These are phyloP conservation scores for Striga asiatica DNA, from an alignment of 257 asterid genomes.

Conservation along the genomic window DNA sequence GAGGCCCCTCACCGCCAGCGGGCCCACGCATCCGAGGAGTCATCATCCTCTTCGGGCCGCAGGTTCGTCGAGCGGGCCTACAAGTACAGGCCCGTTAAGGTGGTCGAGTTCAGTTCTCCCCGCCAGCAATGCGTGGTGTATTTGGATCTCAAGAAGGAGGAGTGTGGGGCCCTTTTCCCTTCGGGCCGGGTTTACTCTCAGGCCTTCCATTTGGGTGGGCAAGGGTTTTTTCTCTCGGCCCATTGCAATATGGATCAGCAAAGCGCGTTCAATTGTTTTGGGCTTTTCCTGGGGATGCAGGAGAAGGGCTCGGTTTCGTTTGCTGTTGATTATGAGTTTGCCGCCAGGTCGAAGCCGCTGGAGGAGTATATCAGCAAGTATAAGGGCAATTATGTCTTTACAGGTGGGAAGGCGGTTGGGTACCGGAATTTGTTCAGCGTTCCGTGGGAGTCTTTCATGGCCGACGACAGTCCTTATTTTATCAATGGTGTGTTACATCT, in stretches of 20 bases:
- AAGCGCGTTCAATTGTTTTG: constrained; percentile 67
- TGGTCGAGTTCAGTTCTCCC: constrained; percentile 64
- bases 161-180: constrained; percentile 56
- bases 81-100: constrained; percentile 72
- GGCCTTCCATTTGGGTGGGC: constrained; percentile 86
- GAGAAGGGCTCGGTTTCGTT: constrained; percentile 69
- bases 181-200: constrained; percentile 77
- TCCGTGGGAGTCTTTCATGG: constrained; percentile 63
- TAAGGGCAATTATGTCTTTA: constrained; percentile 72
- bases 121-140: constrained; percentile 77
- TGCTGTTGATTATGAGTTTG: constrained; percentile 72
- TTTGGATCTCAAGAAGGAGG: constrained; percentile 73
- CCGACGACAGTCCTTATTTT: constrained; percentile 62
- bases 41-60: constrained; percentile 32
- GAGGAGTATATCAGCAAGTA: constrained; percentile 65
- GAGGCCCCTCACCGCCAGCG: constrained; percentile 77
- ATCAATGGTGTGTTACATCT: constrained; percentile 62
- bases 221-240: constrained; percentile 80
- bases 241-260: constrained; percentile 93
- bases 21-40: constrained; percentile 41
- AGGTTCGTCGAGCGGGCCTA: constrained; percentile 64
- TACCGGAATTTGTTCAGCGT: constrained; percentile 64
- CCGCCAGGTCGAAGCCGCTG: constrained; percentile 66
- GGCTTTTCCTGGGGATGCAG: constrained; percentile 84
- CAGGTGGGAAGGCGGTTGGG: constrained; percentile 83